Evolutionary conservation across 2,329 filamentous ascomycete species (phyloP), one percentile per base, ranked within the genome.

Genomic region (Paecilomyces sp.): DNA sequence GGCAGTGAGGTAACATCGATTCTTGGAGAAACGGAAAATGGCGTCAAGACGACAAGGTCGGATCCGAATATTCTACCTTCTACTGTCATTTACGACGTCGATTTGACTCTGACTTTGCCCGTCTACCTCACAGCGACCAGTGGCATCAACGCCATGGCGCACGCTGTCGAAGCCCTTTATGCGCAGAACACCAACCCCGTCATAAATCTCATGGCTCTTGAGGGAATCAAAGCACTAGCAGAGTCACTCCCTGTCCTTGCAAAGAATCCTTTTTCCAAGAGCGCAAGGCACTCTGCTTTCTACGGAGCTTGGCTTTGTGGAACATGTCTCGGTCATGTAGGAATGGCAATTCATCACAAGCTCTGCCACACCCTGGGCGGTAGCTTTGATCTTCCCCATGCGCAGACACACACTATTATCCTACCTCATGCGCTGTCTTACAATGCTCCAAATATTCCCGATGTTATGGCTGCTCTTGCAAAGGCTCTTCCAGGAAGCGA

Each of bases 241-340:
- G 68, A 69, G 1, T 75, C 84, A 0, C 78, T 88, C 1, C 85
- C 84, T 0, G 72, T 73, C 54, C 77, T 88, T 24, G 73, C 82
- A 11, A 66, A 75, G 25, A 72, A 83, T 57, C 77, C 80, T 0
- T 66, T 73, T 2, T 79, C 76, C 6, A 61, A 68, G 36, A 69
- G 75, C 3, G 83, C 84, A 2, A 79, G 85, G 2, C 79, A 77
- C 3, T 70, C 70, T 2, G 85, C 84, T 13, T 78, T 84, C 1
- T 87, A 87, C 66, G 86, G 85, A 22, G 85, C 86, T 36, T 88
- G 84, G 84, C 80, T 88, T 1, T 88, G 84, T 64, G 85, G 84
- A 31, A 80, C 77, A 25, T 86, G 83, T 64, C 77, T 88, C 0
- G 85, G 85, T 4, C 81, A 75, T 60, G 82, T 84, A 1, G 80